phyloP scores from a whole-genome alignment of 331 rosid species.

The Prunus yedoensis region DNA sequence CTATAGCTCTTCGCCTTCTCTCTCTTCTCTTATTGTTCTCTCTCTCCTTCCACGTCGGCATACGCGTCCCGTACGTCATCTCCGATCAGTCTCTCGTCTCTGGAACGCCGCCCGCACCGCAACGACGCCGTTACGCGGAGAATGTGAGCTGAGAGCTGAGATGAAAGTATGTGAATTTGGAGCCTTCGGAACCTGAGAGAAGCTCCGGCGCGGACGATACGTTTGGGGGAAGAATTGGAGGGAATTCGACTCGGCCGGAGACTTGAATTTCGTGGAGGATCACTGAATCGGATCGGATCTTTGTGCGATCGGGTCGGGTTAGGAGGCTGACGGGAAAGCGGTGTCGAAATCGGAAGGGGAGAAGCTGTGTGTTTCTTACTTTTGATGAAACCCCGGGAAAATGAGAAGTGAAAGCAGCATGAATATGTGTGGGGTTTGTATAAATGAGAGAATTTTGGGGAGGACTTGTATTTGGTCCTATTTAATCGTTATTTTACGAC shows the following conservation, averaged over 20 bases:
- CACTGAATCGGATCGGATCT: constrained; percentile 31
- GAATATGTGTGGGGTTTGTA: background rate
- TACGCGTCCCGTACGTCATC: constrained; percentile 80
- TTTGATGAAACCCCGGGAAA: constrained; percentile 26
- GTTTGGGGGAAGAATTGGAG: background rate
- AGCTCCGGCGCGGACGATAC: background rate
- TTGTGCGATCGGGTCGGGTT: background rate
- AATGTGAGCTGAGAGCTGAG: background rate
- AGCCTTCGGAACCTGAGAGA: background rate
- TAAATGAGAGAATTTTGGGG: background rate
- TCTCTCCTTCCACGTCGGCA: constrained; percentile 89
- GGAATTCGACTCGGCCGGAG: background rate
- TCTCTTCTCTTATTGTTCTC: constrained; percentile 88
- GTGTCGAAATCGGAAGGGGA: constrained; percentile 11
- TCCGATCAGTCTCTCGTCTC: background rate
- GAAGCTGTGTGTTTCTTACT: background rate
- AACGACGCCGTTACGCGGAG: background rate
- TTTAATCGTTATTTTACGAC: constrained; percentile 8
- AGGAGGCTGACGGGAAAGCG: constrained; percentile 1
- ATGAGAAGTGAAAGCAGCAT: constrained; percentile 20
- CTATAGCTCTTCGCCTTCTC: constrained; percentile 76
- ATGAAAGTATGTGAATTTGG: background rate
- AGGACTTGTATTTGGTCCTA: background rate
- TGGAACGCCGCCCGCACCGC: background rate
- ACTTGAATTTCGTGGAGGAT: constrained; percentile 6